Evolutionary conservation across 768 basidiomycete species (phyloP).

Genomic region (Mycena rebaudengoi): DNA sequence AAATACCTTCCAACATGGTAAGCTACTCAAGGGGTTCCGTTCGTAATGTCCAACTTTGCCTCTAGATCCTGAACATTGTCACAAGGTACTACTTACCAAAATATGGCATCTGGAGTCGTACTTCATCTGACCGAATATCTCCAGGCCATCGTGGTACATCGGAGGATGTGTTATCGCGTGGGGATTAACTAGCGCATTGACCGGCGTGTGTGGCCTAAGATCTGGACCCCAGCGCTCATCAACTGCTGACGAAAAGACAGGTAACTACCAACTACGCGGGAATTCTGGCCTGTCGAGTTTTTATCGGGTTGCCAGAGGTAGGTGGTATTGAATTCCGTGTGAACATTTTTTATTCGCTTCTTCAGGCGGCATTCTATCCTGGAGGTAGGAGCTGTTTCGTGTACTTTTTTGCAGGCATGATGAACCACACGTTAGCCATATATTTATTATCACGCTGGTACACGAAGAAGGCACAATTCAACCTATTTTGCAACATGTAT

Average conservation of each 20-base stretch:
- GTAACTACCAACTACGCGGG: constrained; percentile 63
- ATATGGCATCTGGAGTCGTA: too few relatives aligned
- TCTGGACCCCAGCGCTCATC: background rate
- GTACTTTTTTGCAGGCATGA: background rate
- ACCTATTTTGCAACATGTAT: constrained; percentile 8
- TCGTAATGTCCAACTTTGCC: background rate
- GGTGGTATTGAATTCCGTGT: background rate
- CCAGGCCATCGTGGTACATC: constrained; percentile 70
- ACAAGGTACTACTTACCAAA: constrained; percentile 51
- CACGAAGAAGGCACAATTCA: constrained; percentile 57
- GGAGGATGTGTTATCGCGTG: constrained; percentile 66
- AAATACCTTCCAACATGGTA: constrained; percentile 76
- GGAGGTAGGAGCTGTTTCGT: constrained; percentile 52
- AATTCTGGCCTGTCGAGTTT: constrained; percentile 65
- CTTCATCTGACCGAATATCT: background rate
- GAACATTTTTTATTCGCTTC: background rate
- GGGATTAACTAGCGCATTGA: constrained; percentile 70
- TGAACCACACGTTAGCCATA: constrained; percentile 32
- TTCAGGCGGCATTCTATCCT: constrained; percentile 70
- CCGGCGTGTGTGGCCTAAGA: constrained; percentile 58
- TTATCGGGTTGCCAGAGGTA: constrained; percentile 71
- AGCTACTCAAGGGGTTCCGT: too few relatives aligned
- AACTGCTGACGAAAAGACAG: constrained; percentile 36
- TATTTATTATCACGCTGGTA: constrained; percentile 63
- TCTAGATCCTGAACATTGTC: constrained; percentile 62